Base-by-base conservation (phyloP, 2,329 filamentous ascomycete species). In the Paecilomyces sp. region DNA sequence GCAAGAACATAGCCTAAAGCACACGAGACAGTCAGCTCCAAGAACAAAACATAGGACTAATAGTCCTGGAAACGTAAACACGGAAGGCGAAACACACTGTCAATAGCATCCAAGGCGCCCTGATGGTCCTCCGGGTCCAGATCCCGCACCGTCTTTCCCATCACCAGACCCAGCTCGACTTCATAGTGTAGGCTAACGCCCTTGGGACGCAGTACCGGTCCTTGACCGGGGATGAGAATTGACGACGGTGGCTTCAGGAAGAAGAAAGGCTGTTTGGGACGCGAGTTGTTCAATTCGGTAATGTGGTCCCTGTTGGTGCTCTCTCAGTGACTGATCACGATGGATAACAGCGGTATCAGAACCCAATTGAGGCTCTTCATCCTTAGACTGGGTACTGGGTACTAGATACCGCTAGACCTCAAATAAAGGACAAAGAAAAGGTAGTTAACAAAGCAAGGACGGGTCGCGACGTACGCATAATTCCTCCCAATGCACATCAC, bases 191-290 rank as follows among this genome's bases (percentile, higher is more conserved):
- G 82, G 67, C 87, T 88, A 50, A 95, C 88, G 64, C 93, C 93
- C 68, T 82, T 85, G 52, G 94, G 94, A 53, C 89, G 85, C 66
- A 96, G 83, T 55, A 96, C 86, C 2, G 92, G 88, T 0, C 92
- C 92, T 59, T 86, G 84, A 30, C 85, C 84, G 0, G 91, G 91
- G 24, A 89, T 82, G 3, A 97, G 84, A 67, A 99, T 90, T 3
- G 92, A 90, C 50, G 89, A 91, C 0, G 92, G 80, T 1, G 94
- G 94, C 83, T 99, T 99, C 67, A 97, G 85, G 83, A 99, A 99
- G 87, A 97, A 99, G 80, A 99, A 97, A 28, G 94, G 94, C 77
- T 97, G 92, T 76, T 94, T 95, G 56, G 94, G 94, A 65, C 87
- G 86, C 62, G 83, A 82, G 76, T 88, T 96, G 77, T 92, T 92